Base-by-base conservation (phyloP, 345 rosid genomes). In the Schrenkiella parvula region DNA sequence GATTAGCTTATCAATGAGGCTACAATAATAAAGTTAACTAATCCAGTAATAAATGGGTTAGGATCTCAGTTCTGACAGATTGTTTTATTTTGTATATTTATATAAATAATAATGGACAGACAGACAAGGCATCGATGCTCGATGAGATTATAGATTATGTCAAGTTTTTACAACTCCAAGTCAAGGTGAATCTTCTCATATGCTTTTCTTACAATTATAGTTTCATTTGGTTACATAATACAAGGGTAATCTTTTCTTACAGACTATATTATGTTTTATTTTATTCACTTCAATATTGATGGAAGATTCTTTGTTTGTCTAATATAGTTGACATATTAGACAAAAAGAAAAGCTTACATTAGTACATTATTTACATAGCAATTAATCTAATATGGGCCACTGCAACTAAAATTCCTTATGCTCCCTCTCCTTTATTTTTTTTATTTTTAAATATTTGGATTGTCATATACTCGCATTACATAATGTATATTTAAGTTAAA, bases 141-240 rank as follows among this genome's bases (percentile, higher is more conserved):
- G 97, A 95, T 87, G 99, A 95, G 93, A 95, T 95, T 77, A 88
- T 95, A 83, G 99, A 95, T 77, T 95, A 95, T 80, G 99, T 95
- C 67, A 91, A 95, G 77, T 91, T 91, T 82, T 90, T 95, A 67
- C 99, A 91, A 90, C 99, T 95, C 68, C 99, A 95, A 91, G 97
- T 91, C 90, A 95, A 91, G 99, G 99, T 95, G 64, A 42, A 44
- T 65, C 41, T 64, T 72, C 51, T 31, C 44, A 21, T 13, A 22
- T 15, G 21, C 7, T 5, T 29, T 59, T 37, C 32, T 18, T 73
- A 38, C 67, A 50, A 2, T 51, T 42, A 29, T 61, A 18, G 2
- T 8, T 28, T 29, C n/a, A 28, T 38, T 48, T 35, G 38, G 37
- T 31, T 66, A 3, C 31, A 21, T 32, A 32, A 9, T 17, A 59